Conservation (phyloP, 163 green algal species). For the Prototheca stagnorum region DNA sequence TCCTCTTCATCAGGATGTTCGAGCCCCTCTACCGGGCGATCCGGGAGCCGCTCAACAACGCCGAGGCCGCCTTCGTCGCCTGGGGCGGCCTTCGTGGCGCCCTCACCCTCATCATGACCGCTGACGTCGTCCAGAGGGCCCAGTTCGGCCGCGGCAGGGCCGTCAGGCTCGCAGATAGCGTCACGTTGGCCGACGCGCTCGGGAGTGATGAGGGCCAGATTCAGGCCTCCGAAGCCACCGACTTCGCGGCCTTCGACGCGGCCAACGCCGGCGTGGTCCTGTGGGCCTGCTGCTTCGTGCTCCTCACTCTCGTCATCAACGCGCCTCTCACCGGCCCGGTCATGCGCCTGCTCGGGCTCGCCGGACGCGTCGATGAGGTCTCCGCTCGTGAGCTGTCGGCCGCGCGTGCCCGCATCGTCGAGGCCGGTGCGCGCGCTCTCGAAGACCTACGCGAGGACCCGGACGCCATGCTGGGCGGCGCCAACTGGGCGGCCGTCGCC, state of each 20-base stretch:
- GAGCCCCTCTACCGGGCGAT: constrained; percentile 14
- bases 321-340: constrained; percentile 29
- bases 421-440: constrained; percentile 24
- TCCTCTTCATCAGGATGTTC: constrained; percentile 23
- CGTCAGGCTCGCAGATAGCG: too few species aligned
- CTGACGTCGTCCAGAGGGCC: constrained; percentile 28
- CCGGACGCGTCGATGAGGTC: constrained; percentile 5
- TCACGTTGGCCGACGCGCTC: too few species aligned
- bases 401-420: constrained; percentile 19
- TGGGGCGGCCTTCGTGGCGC: constrained; percentile 49
- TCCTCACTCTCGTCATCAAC: constrained; percentile 79
- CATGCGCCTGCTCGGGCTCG: constrained; percentile 10
- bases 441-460: constrained; percentile 27
- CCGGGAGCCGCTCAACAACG: constrained; percentile 15
- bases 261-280: constrained; percentile 52
- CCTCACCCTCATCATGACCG: constrained; percentile 61
- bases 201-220: too few species aligned
- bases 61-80: constrained; percentile 40
- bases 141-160: too few species aligned
- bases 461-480: constrained; percentile 44
- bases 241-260: not conserved
- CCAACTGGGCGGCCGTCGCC: constrained; percentile 37
- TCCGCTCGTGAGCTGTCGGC: constrained; percentile 18
- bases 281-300: constrained; percentile 64
- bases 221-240: too few species aligned